Evolutionary conservation across 768 basidiomycete genomes (phyloP), one percentile per base, ranked within the genome.

Genomic region (Austroboletus eburneus): DNA sequence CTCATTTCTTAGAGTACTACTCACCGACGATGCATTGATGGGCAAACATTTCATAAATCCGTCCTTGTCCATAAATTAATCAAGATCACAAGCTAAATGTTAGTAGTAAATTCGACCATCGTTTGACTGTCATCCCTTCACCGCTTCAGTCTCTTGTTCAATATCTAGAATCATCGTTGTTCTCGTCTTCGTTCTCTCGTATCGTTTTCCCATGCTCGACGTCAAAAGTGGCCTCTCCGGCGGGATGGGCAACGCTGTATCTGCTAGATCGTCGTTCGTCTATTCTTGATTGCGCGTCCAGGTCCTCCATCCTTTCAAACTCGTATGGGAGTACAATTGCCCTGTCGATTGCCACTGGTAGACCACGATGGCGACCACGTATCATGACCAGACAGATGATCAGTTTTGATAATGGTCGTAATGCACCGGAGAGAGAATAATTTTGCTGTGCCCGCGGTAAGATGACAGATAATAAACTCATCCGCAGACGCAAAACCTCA

Each of bases 351-450:
- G 89, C 91, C 18, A 88, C 84, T 0, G 90, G 90, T 7, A 92
- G 70, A 30, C 91, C 90, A 39, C 93, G 84, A 65, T 97, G 93
- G 12, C 91, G 79, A 8, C 93, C 92, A 47, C 96, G 87, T 50
- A 99, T 76, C 91, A 98, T 98, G 55, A 98, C 91, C 9, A 79
- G 64, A 59, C 82, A 84, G 22, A 97, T 56, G 46, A 98, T 81
- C 29, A 98, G 75, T 65, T 98, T 98, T 0, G 92, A 93, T 5
- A 96, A 66, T 0, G 85, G 78, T 13, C 75, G 72, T 48, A 94
- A 81, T 9, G 84, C 79, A 2, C 91, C 94, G 5, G 80, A 79
- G 44, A 97, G 77, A 0, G 89, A 90, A 57, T 80, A 90, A 61
- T 87, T 86, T 61, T 79, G 74, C 92, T 96, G 52, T 4, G 21